phyloP scores from a whole-genome alignment of 805 yeast species.

The Kazachstania taianensis region DNA sequence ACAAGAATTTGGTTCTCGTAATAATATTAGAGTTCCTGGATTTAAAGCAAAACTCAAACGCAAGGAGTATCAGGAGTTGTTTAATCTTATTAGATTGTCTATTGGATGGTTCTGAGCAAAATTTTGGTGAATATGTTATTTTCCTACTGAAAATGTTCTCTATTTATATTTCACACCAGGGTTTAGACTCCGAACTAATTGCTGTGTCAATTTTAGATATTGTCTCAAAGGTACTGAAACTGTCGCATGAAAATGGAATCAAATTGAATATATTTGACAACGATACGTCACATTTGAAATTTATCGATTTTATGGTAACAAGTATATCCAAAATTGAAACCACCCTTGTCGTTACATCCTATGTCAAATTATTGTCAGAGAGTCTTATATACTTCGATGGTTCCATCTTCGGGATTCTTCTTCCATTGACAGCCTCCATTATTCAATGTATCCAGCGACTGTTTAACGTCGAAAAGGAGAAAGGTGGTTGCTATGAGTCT shows the following conservation, averaged over 20 bases:
- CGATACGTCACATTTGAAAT: slow-evolving; percentile 23
- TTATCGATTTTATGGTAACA: slow-evolving; percentile 38
- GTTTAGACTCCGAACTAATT: slow-evolving; percentile 22
- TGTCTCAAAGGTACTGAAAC: slow-evolving; percentile 23
- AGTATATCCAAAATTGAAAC: slow-evolving; percentile 40
- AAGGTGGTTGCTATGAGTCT: slow-evolving; percentile 37
- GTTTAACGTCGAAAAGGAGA: slow-evolving; percentile 13
- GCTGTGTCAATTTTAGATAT: slow-evolving; percentile 27
- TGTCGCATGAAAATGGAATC: slow-evolving; percentile 26
- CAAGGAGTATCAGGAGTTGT: slow-evolving; percentile 34
- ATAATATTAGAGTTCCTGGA: slow-evolving; percentile 39
- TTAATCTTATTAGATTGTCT: slow-evolving; percentile 38
- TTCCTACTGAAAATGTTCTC: slow-evolving; percentile 32
- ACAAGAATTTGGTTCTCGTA: slow-evolving; percentile 44
- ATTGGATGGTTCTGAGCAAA: slow-evolving; percentile 47
- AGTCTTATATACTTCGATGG: slow-evolving; percentile 42
- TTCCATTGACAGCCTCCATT: slow-evolving; percentile 42
- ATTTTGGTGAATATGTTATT: slow-evolving; percentile 39
- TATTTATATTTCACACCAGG: slow-evolving; percentile 17
- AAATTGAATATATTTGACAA: slow-evolving; percentile 26
- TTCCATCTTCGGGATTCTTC: slow-evolving; percentile 45
- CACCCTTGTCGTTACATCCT: slow-evolving; percentile 28
- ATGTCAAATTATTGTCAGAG: slow-evolving; percentile 38
- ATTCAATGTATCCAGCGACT: slow-evolving; percentile 20
- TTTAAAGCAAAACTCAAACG: slow-evolving; percentile 23